Conservation (phyloP, 306 rosid species). For the Vigna angularis region DNA sequence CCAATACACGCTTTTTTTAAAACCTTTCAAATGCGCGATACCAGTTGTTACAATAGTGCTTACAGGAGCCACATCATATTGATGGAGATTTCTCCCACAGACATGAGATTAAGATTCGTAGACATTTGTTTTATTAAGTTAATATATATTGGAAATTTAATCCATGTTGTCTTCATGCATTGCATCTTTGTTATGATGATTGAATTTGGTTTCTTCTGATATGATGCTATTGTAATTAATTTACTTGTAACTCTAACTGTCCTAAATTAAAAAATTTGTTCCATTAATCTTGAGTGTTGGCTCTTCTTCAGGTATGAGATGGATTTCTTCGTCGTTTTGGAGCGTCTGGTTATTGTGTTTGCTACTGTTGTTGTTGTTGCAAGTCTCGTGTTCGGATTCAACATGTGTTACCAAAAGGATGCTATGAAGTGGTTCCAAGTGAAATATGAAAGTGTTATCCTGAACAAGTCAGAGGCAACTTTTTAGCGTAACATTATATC, state of each 20-base stretch:
- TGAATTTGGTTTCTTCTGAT: not conserved
- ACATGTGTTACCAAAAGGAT: constrained; percentile 84
- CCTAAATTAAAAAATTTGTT: not conserved
- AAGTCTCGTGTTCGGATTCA: constrained; percentile 84
- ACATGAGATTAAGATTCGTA: no score
- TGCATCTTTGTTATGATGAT: not conserved
- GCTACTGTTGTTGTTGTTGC: constrained; percentile 61
- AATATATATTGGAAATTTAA: not conserved
- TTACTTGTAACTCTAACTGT: not conserved
- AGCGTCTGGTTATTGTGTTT: constrained; percentile 91
- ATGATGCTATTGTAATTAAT: not conserved
- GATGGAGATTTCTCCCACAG: no score
- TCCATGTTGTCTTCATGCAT: not conserved
- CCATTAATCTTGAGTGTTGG: not conserved
- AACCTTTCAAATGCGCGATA: no score
- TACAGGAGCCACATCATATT: no score
- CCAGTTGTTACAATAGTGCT: no score
- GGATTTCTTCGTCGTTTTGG: constrained; percentile 84
- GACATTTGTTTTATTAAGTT: no score
- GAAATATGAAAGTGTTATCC: constrained; percentile 91
- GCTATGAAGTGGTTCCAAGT: constrained; percentile 95
- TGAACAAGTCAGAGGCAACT: constrained; percentile 59
- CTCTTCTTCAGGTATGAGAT: constrained; percentile 70
- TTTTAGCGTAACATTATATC: no score
- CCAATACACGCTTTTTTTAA: no score